Conservation (phyloP, 1,284 basidiomycete species). For the Heterobasidion parviporum region DNA sequence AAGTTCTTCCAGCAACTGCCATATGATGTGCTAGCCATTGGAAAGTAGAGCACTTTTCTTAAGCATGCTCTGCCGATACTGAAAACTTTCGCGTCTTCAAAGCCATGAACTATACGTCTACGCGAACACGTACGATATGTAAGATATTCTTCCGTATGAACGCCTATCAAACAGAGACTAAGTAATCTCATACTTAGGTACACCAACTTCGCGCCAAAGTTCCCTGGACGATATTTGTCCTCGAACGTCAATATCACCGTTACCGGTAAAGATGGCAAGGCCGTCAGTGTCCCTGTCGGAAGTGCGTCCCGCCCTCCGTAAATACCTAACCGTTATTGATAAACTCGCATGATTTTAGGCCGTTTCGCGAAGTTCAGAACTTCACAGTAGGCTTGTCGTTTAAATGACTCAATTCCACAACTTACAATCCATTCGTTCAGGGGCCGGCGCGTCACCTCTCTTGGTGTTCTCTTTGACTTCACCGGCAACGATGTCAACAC, state of each 20-base stretch:
- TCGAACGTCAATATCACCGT: constrained; percentile 84
- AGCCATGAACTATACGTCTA: constrained; percentile 85
- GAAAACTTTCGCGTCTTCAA: background rate
- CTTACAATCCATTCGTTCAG: constrained; percentile 22
- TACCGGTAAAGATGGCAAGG: constrained; percentile 38
- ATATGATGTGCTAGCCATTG: constrained; percentile 81
- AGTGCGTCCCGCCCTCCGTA: constrained; percentile 25
- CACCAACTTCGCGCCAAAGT: constrained; percentile 62
- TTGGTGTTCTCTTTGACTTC: constrained; percentile 78
- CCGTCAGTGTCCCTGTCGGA: constrained; percentile 54
- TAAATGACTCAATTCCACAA: background rate
- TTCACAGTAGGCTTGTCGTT: constrained; percentile 39
- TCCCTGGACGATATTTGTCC: constrained; percentile 71
- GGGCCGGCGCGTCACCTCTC: constrained; percentile 66
- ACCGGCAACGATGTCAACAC: constrained; percentile 57
- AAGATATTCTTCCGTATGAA: constrained; percentile 21
- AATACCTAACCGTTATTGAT: background rate
- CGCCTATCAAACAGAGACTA: background rate
- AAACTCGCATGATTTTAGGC: constrained; percentile 21
- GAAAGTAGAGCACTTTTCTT: constrained; percentile 48
- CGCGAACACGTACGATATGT: constrained; percentile 66
- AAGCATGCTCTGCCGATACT: background rate
- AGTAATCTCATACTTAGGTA: background rate
- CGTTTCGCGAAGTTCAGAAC: constrained; percentile 74
- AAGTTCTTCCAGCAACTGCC: constrained; percentile 68